Conservation (phyloP, 1,139 yeast species). For the Trichomonascaceae sp. region DNA sequence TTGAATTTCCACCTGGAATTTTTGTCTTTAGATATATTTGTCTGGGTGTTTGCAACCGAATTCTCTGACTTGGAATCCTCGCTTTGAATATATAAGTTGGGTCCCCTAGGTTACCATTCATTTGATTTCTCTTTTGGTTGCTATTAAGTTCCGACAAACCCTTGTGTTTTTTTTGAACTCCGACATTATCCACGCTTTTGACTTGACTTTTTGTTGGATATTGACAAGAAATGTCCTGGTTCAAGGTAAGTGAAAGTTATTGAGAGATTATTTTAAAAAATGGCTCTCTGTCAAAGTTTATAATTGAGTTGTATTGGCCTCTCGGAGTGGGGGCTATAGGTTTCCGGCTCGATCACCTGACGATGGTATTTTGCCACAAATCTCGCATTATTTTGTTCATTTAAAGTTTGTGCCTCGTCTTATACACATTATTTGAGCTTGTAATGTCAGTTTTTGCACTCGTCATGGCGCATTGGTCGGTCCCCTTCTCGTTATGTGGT, state of each 20-base stretch:
- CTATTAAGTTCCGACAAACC: not conserved
- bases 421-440: not conserved
- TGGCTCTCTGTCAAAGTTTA: not conserved
- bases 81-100: not conserved
- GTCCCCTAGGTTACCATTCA: not conserved
- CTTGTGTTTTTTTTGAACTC: not conserved
- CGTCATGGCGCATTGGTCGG: not conserved
- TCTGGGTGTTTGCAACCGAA: not conserved
- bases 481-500: not conserved
- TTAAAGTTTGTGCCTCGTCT: not conserved
- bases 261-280: not conserved
- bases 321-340: not conserved
- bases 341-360: not conserved
- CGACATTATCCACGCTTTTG: not conserved
- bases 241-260: slow-evolving; percentile 2
- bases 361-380: not conserved
- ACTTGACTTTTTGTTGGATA: not conserved
- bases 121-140: not conserved
- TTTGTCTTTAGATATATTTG: not conserved
- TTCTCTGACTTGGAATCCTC: not conserved
- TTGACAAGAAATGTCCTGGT: slow-evolving; percentile 3
- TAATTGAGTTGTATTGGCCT: not conserved
- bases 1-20: not conserved
- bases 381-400: not conserved
- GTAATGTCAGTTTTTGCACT: not conserved